These are phyloP conservation scores for Coemansia umbellata DNA, from an alignment of 192 early-diverging fungal species.

Conservation along the genomic window DNA sequence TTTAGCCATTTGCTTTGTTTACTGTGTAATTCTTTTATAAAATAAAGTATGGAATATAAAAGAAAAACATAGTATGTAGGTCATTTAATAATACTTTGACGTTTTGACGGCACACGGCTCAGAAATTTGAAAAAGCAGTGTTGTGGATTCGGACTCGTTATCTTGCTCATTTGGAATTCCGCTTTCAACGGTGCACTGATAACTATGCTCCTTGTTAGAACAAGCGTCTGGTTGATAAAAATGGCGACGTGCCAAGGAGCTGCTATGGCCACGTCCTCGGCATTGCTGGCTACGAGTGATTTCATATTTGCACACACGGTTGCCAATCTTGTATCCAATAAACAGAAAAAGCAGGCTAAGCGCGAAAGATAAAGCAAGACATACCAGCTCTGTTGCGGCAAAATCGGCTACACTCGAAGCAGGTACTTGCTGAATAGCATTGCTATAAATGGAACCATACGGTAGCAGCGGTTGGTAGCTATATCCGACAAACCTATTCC, in stretches of 20 bases:
- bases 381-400: slow-evolving; percentile 18
- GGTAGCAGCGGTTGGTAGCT: no score
- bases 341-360: slow-evolving; percentile 29
- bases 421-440: background rate
- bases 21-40: no score
- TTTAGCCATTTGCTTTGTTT: no score
- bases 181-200: no score
- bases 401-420: background rate
- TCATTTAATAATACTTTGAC: no score
- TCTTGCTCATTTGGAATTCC: background rate
- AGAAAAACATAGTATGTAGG: no score
- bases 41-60: no score
- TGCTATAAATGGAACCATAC: no score
- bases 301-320: slow-evolving; percentile 23
- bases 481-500: no score
- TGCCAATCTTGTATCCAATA: slow-evolving; percentile 36
- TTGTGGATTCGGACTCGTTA: background rate
- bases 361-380: slow-evolving; percentile 17
- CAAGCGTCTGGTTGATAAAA: background rate
- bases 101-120: background rate
- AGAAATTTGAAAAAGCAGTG: background rate
- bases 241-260: no score
- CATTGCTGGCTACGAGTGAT: background rate
- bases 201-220: background rate
- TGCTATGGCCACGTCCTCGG: slow-evolving; percentile 10